These are phyloP conservation scores for Scheffersomyces illinoinensis DNA, from an alignment of 1,139 yeast species.

Conservation along the genomic window DNA sequence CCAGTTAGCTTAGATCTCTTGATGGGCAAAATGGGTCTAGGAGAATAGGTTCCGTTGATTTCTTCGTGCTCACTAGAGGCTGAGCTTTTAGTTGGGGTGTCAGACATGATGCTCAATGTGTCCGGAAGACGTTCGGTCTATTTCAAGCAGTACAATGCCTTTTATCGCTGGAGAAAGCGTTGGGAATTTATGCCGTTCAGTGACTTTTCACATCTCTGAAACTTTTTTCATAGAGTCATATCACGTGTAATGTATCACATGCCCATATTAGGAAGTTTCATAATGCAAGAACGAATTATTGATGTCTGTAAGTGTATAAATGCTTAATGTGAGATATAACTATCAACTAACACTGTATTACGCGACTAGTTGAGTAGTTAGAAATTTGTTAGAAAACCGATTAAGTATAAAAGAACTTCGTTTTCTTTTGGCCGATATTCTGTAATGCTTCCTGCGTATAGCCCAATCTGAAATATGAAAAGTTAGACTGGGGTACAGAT, in stretches of 20 bases:
- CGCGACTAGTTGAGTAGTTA: no score
- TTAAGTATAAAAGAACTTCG: no score
- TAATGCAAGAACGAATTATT: no score
- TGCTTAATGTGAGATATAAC: no score
- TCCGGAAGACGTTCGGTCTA: background rate
- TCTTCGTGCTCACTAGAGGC: background rate
- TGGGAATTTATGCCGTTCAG: background rate
- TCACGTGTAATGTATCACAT: background rate
- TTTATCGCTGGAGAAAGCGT: background rate
- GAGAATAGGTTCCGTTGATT: slow-evolving; percentile 19
- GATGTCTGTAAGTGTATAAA: no score
- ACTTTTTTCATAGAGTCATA: background rate
- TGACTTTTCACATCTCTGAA: background rate
- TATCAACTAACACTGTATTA: no score
- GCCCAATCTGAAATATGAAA: no score
- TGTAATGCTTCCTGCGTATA: no score
- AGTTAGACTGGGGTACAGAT: no score
- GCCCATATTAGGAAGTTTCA: background rate
- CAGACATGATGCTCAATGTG: background rate
- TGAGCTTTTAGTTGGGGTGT: background rate
- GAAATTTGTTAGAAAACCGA: no score
- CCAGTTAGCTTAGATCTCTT: slow-evolving; percentile 24
- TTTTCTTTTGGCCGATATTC: no score
- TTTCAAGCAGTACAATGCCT: background rate
- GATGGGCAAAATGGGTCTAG: slow-evolving; percentile 25